Percentiles rank a stretch among this genome's conserved stretches.
Evolutionary conservation across 2,329 filamentous ascomycete species (phyloP).

Genomic region (Coniella lustricola): DNA sequence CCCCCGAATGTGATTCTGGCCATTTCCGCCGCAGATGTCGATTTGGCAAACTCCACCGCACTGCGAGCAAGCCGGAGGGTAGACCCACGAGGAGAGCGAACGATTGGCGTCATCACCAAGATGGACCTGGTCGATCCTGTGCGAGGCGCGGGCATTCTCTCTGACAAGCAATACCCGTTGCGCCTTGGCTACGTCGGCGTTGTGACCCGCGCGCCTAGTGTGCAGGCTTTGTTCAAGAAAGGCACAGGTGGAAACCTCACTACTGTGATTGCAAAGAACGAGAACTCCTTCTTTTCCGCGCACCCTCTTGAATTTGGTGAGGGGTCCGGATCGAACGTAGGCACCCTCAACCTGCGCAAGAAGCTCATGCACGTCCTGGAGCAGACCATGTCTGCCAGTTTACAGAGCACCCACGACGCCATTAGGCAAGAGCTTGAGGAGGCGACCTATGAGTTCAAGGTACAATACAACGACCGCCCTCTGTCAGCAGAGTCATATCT

Average conservation of each 20-base stretch:
- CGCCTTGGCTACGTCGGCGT: slow-evolving; percentile 96
- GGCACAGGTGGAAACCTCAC: slow-evolving; percentile 68
- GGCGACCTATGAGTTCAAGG: slow-evolving; percentile 97
- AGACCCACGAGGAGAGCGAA: slow-evolving; percentile 88
- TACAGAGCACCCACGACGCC: slow-evolving; percentile 83
- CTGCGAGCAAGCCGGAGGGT: slow-evolving; percentile 83
- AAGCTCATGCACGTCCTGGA: slow-evolving; percentile 97
- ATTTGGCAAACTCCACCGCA: slow-evolving; percentile 92
- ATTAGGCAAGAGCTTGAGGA: slow-evolving; percentile 95
- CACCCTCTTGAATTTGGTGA: slow-evolving; percentile 76
- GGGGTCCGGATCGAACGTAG: slow-evolving; percentile 65
- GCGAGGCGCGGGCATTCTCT: slow-evolving; percentile 71
- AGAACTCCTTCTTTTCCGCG: slow-evolving; percentile 76
- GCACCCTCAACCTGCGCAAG: slow-evolving; percentile 80
- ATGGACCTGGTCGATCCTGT: slow-evolving; percentile 92
- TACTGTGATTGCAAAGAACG: slow-evolving; percentile 77
- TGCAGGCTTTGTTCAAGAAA: slow-evolving; percentile 72
- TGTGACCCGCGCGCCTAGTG: slow-evolving; percentile 70
- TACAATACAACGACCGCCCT: slow-evolving; percentile 96
- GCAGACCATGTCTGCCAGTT: slow-evolving; percentile 89
- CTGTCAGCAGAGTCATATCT: slow-evolving; percentile 94
- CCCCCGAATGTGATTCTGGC: slow-evolving; percentile 93
- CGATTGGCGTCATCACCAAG: slow-evolving; percentile 98
- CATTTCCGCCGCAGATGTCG: slow-evolving; percentile 95
- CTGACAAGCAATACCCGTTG: slow-evolving; percentile 87